Conservation (phyloP, 352 stramenopile species). For the Globisporangium uncinulatum region DNA sequence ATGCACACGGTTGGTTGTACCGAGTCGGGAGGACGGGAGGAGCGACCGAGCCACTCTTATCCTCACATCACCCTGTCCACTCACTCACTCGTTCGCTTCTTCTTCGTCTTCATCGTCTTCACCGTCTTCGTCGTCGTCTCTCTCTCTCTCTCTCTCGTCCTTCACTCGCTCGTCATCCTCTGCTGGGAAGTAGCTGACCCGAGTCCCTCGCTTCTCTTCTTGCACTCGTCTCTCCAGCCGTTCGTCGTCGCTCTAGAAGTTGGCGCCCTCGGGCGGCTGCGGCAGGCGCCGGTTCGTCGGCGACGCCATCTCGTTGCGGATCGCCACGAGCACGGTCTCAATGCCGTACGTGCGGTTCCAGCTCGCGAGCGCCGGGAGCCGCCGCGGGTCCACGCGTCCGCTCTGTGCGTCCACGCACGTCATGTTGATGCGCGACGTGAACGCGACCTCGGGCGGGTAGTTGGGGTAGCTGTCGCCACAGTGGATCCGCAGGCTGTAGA, state of each 20-base stretch:
- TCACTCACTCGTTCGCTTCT: too few relatives aligned
- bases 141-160: slow-evolving; percentile 6
- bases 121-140: neutral
- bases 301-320: slow-evolving; percentile 88
- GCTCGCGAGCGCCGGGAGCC: slow-evolving; percentile 57
- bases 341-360: slow-evolving; percentile 90
- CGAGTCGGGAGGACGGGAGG: too few relatives aligned
- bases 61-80: too few relatives aligned
- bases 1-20: too few relatives aligned
- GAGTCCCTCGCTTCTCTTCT: slow-evolving; percentile 10
- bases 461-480: slow-evolving; percentile 94
- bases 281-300: slow-evolving; percentile 86
- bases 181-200: too few relatives aligned
- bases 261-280: slow-evolving; percentile 87
- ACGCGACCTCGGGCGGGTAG: slow-evolving; percentile 90
- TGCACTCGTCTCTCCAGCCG: neutral
- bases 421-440: slow-evolving; percentile 98
- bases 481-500: slow-evolving; percentile 95
- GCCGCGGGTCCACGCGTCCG: slow-evolving; percentile 75
- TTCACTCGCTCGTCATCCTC: slow-evolving; percentile 6
- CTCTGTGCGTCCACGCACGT: slow-evolving; percentile 91
- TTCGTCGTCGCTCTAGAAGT: slow-evolving; percentile 69
- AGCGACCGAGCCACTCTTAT: too few relatives aligned
- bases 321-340: slow-evolving; percentile 85
- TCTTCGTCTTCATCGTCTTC: too few relatives aligned